Base-by-base conservation (phyloP, 2,329 filamentous ascomycete genomes). In the Beauveria medogensis region DNA sequence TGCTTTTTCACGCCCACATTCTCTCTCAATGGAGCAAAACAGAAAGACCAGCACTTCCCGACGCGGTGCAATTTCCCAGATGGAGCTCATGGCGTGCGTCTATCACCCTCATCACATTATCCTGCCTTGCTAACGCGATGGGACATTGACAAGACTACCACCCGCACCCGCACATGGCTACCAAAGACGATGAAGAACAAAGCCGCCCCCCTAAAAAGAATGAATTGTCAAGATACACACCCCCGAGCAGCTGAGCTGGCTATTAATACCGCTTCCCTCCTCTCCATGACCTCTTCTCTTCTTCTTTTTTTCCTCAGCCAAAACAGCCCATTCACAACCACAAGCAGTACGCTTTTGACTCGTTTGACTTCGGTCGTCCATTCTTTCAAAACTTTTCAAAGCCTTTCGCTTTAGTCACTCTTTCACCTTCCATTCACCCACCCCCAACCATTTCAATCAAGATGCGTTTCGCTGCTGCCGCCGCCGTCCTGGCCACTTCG, bases 381-480 rank as follows among this genome's bases (percentile, higher is more conserved):
- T 74, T 82, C 80, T 79, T 82, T 80, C 69, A 71, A 65, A 63
- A 68, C 60, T 61, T 37, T 60, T 65, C 67, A 73, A 71, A 71
- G 68, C 69, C 9, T 24, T 67, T 62, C 59, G 68, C 70, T 71
- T 71, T 64, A 69, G 62, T 63, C 61, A 59, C 55, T 59, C 64
- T 65, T 70, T 69, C 64, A 68, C 67, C 66, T 68, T 67, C 61
- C 65, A 67, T 65, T 69, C 67, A 69, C 26, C 68, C 22, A 70
- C 69, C 68, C 61, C 67, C 66, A 65, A 65, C 65, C 61, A 67
- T 70, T 70, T 59, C 73, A 65, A 67, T 78, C 82, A 86, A 85
- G 70, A 86, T 86, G 83, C 81, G 81, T 82, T 85, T 84, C 81
- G 70, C 80, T 69, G 68, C 78, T 71, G 75, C 78, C 69, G 77